These are phyloP conservation scores for Staphylotrichum tortipilum DNA, from an alignment of 495 filamentous ascomycete species.

Conservation along the genomic window DNA sequence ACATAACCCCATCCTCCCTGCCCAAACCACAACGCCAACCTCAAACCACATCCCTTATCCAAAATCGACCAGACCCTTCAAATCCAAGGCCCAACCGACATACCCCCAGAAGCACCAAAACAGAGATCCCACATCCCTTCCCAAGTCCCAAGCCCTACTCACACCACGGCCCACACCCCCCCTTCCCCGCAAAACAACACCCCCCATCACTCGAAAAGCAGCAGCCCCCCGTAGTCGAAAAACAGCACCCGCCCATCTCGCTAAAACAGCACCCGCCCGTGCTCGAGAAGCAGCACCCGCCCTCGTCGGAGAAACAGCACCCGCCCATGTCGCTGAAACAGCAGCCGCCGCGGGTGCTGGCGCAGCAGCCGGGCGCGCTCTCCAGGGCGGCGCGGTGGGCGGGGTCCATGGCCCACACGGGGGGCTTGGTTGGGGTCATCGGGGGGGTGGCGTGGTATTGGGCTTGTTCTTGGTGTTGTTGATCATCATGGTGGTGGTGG, in stretches of 20 bases:
- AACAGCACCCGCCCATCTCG: neutral
- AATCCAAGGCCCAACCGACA: no score
- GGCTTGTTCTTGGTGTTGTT: neutral
- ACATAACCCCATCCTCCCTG: no score
- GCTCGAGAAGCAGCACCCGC: neutral
- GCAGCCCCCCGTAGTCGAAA: neutral
- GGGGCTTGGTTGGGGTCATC: neutral
- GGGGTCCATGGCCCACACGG: neutral
- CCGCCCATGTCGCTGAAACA: constrained; percentile 4
- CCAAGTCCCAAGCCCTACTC: no score
- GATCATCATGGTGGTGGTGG: neutral
- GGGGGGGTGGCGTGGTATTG: neutral
- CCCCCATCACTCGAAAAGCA: neutral
- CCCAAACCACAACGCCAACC: no score
- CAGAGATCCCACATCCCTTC: no score
- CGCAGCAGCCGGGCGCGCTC: constrained; percentile 5
- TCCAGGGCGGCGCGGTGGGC: neutral
- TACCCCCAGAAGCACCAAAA: no score
- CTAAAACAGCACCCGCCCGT: neutral
- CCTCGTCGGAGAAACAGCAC: neutral
- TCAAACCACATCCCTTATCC: no score
- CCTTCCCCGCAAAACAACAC: neutral
- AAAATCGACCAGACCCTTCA: no score
- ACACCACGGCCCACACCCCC: neutral
- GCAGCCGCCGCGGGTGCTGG: constrained; percentile 7